Evolutionary conservation across 163 green algal genomes (phyloP).

Genomic region (Trebouxiophyceae sp.): DNA sequence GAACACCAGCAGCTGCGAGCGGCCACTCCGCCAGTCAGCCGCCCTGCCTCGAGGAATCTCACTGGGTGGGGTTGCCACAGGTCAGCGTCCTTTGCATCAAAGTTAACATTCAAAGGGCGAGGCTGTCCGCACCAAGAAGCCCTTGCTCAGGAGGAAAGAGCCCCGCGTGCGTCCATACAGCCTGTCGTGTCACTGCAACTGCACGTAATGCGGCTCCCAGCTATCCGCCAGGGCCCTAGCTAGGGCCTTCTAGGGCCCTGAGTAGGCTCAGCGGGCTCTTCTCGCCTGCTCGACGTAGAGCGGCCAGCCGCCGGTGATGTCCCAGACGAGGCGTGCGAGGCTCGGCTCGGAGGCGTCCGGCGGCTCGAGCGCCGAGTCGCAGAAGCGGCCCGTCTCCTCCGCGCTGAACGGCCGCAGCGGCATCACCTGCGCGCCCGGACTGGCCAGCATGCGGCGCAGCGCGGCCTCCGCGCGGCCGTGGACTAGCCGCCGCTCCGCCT

Average conservation of each 20-base stretch:
- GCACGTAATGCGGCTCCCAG: too few relatives aligned
- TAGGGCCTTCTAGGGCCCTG: too few relatives aligned
- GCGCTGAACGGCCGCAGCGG: slow-evolving; percentile 47
- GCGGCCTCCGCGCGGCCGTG: not conserved
- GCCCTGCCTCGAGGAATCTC: too few relatives aligned
- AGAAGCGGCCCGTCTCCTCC: slow-evolving; percentile 36
- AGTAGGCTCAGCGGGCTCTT: too few relatives aligned
- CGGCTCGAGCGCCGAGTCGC: slow-evolving; percentile 13
- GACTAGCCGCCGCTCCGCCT: not conserved
- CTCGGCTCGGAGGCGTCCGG: slow-evolving; percentile 16
- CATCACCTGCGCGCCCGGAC: slow-evolving; percentile 31
- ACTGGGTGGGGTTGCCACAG: too few relatives aligned
- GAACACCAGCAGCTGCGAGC: slow-evolving; percentile 13
- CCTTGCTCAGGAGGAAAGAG: too few relatives aligned
- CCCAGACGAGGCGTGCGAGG: slow-evolving; percentile 34
- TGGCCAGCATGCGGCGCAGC: not conserved
- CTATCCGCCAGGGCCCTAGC: too few relatives aligned
- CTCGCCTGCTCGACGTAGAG: slow-evolving; percentile 55
- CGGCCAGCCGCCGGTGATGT: slow-evolving; percentile 62
- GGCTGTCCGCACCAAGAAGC: too few relatives aligned
- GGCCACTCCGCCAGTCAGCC: not conserved
- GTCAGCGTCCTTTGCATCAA: too few relatives aligned
- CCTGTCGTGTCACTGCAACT: too few relatives aligned
- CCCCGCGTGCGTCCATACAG: too few relatives aligned
- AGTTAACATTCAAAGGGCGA: too few relatives aligned